Evolutionary conservation across 345 rosid species (phyloP).

Genomic region (Populus davidiana): DNA sequence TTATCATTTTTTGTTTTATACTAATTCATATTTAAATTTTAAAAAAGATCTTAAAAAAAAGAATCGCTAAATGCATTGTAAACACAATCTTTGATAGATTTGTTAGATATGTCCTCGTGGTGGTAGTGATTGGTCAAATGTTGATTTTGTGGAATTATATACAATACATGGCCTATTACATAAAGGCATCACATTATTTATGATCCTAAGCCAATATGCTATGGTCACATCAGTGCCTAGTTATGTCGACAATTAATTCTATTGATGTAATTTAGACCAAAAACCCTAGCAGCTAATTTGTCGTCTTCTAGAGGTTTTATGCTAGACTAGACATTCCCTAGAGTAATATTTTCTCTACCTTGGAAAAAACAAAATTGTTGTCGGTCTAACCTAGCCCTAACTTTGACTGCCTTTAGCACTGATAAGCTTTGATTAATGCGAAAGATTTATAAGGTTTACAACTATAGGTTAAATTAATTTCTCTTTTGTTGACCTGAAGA

Average conservation of each 20-base stretch:
- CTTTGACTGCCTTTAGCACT: background rate
- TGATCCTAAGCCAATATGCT: background rate
- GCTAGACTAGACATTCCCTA: background rate
- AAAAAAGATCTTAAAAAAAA: no score
- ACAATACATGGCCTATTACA: no score
- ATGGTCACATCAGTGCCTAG: background rate
- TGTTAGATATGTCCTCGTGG: background rate
- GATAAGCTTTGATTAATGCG: background rate
- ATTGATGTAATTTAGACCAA: background rate
- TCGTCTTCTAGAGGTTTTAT: background rate
- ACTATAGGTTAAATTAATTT: no score
- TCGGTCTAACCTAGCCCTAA: constrained; percentile 6
- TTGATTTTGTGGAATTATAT: background rate
- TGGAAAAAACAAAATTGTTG: background rate
- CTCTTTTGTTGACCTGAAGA: constrained; percentile 33
- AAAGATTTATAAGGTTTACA: background rate
- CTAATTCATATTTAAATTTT: no score
- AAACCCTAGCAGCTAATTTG: background rate
- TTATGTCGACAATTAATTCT: background rate
- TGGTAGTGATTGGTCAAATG: background rate
- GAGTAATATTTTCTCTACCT: background rate
- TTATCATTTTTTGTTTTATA: no score
- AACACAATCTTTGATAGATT: no score
- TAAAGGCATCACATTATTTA: background rate
- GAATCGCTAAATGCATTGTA: background rate